Percentiles rank a stretch among this genome's conserved stretches.
phyloP scores from a whole-genome alignment of 2,329 filamentous ascomycete genomes.

The Endoconidiophora laricicola region DNA sequence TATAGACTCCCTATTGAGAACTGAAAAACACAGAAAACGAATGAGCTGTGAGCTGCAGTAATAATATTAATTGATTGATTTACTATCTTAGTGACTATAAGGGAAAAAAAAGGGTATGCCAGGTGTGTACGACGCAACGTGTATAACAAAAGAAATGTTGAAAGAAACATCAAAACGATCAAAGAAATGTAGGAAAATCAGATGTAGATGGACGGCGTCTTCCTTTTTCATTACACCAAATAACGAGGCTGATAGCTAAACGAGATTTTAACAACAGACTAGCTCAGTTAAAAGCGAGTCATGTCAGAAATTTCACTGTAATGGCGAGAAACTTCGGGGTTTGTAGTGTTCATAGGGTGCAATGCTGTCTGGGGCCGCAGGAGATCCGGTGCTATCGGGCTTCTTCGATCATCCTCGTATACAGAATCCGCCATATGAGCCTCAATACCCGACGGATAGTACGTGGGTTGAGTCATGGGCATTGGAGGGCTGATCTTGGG shows the following conservation, averaged over 20 bases:
- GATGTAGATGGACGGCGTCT: too few species aligned
- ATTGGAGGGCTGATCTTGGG: conserved; percentile 31
- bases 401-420: conserved; percentile 22
- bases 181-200: not conserved
- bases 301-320: conserved; percentile 36
- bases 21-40: conserved; percentile 1
- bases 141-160: not conserved
- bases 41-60: not conserved
- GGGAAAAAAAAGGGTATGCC: not conserved
- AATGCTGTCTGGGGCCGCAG: conserved; percentile 39
- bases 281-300: conserved; percentile 28
- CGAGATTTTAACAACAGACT: not conserved
- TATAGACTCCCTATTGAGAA: not conserved
- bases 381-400: conserved; percentile 39
- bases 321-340: conserved; percentile 23
- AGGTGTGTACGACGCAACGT: not conserved
- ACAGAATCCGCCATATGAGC: conserved; percentile 11
- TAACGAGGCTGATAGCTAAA: not conserved
- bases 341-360: conserved; percentile 30
- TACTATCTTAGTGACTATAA: not conserved
- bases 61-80: not conserved
- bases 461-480: conserved; percentile 11
- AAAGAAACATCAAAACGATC: not conserved
- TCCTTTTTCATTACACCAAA: too few species aligned
- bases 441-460: conserved; percentile 15